A percentile compares a stretch with the other conserved stretches of the same genome.
phyloP scores from a whole-genome alignment of 192 early-diverging fungal species.

The Thoreauomyces humboldtii region DNA sequence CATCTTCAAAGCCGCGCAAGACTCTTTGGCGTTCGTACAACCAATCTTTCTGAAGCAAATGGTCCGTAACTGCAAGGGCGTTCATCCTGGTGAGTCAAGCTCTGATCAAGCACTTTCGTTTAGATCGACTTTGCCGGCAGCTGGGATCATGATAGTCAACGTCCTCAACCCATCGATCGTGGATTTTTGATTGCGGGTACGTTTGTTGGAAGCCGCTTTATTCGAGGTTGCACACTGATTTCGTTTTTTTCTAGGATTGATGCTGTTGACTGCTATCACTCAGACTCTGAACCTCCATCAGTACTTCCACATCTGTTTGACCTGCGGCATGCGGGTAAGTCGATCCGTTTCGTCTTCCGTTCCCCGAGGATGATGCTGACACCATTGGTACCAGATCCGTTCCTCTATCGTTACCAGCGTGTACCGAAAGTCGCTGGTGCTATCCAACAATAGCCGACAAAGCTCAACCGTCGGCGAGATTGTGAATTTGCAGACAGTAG shows the following conservation, averaged over 20 bases:
- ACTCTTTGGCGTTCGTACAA: constrained; percentile 74
- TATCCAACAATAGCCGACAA: constrained; percentile 79
- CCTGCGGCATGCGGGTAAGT: constrained; percentile 65
- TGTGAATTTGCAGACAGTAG: constrained; percentile 54
- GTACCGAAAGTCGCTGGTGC: constrained; percentile 77
- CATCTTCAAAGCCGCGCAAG: constrained; percentile 74
- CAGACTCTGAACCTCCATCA: constrained; percentile 85
- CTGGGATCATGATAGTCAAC: constrained; percentile 16
- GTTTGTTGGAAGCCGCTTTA: background rate
- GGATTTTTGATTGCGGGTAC: constrained; percentile 77
- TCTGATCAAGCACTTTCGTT: no score
- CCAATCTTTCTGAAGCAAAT: constrained; percentile 74
- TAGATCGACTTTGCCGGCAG: constrained; percentile 44
- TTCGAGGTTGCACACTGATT: background rate
- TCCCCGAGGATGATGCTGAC: background rate
- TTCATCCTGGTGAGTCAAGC: no score
- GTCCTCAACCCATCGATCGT: constrained; percentile 60
- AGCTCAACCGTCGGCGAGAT: constrained; percentile 78
- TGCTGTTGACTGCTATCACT: constrained; percentile 70
- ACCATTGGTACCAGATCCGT: constrained; percentile 35
- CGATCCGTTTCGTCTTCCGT: background rate
- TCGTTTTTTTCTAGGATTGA: constrained; percentile 40
- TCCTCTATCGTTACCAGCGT: constrained; percentile 77
- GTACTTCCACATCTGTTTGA: constrained; percentile 82
- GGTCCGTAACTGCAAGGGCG: background rate